phyloP scores from a whole-genome alignment of 345 rosid genomes.

The Salix purpurea region DNA sequence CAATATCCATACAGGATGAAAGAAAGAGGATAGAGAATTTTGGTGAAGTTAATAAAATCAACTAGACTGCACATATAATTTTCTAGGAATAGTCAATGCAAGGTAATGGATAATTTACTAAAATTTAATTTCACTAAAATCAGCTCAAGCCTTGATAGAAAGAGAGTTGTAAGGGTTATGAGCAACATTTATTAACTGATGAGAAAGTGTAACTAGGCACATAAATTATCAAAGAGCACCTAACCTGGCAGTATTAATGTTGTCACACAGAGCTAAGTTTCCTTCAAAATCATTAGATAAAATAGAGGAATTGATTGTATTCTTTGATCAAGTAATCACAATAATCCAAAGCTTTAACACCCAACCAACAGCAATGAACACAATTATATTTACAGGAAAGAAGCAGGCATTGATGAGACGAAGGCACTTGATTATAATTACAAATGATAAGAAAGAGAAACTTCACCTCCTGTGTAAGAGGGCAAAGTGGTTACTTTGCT shows the following conservation, averaged over 20 bases:
- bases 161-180: not conserved
- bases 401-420: not conserved
- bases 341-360: not conserved
- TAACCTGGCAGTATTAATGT: not conserved
- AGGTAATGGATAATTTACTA: not conserved
- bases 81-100: not conserved
- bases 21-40: not conserved
- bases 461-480: conserved; percentile 79
- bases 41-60: not conserved
- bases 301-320: not conserved
- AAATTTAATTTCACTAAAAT: not conserved
- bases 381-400: not conserved
- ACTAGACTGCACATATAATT: not conserved
- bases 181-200: not conserved
- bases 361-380: not conserved
- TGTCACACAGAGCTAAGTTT: not conserved
- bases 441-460: not conserved
- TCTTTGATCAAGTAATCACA: not conserved
- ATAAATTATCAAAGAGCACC: not conserved
- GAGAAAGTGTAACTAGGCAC: not conserved
- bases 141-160: not conserved
- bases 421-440: not conserved
- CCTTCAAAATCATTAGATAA: too few species aligned
- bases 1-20: not conserved
- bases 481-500: conserved; percentile 69